Percentiles rank a stretch among this genome's conserved stretches.
These are phyloP conservation scores for Kwoniella newhampshirensis DNA, from an alignment of 768 basidiomycete genomes.

Conservation along the genomic window DNA sequence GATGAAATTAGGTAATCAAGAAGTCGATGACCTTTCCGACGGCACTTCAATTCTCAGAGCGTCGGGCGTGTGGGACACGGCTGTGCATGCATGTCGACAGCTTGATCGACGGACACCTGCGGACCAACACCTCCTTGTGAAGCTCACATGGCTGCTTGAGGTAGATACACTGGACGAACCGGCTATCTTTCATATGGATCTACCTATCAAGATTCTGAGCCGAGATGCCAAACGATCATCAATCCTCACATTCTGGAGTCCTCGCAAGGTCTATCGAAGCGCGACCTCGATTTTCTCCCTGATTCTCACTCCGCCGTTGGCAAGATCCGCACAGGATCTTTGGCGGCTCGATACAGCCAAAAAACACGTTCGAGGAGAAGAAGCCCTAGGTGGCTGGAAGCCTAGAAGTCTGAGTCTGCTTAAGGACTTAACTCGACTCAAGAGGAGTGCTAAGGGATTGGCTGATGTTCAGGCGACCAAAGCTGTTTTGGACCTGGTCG, in stretches of 20 bases:
- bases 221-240: constrained; percentile 84
- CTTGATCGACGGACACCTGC: constrained; percentile 73
- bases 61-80: constrained; percentile 87
- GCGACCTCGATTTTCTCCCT: constrained; percentile 82
- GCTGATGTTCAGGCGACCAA: constrained; percentile 89
- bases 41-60: constrained; percentile 72
- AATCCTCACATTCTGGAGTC: constrained; percentile 72
- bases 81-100: constrained; percentile 77
- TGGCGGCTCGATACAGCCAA: constrained; percentile 94
- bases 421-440: constrained; percentile 76
- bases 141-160: constrained; percentile 72
- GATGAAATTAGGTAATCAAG: constrained; percentile 68
- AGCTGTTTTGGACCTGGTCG: constrained; percentile 61
- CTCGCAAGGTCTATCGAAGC: constrained; percentile 72
- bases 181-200: constrained; percentile 82
- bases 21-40: constrained; percentile 74
- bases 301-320: constrained; percentile 75
- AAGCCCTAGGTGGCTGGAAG: constrained; percentile 76
- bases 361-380: constrained; percentile 92
- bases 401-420: constrained; percentile 85
- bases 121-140: constrained; percentile 75
- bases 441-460: constrained; percentile 68
- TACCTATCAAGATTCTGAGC: constrained; percentile 76
- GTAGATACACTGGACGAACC: constrained; percentile 83
- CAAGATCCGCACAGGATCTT: constrained; percentile 80